Conservation (phyloP, 352 stramenopile genomes). For the Phytophthora litchii region DNA sequence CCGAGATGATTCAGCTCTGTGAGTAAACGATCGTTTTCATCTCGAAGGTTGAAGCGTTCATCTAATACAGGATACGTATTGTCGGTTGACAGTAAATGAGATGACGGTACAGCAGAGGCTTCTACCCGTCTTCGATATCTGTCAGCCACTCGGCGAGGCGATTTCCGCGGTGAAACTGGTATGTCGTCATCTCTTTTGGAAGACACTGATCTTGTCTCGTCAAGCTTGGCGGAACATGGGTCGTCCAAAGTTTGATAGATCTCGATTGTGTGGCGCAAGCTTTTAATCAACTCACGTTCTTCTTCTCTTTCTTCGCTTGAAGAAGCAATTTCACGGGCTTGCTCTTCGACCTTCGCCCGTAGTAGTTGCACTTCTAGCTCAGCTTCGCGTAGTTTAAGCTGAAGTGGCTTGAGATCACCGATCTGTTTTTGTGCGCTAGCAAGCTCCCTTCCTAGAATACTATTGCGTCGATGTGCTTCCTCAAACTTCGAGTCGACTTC, state of each 20-base stretch:
- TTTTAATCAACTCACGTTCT: conserved; percentile 63
- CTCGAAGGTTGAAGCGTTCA: conserved; percentile 47
- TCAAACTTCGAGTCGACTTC: conserved; percentile 57
- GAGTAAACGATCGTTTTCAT: conserved; percentile 57
- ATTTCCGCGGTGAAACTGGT: conserved; percentile 23
- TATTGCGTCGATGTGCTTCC: conserved; percentile 50
- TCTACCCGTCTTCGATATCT: conserved; percentile 34
- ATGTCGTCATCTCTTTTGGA: conserved; percentile 24
- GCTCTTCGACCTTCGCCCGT: conserved; percentile 28
- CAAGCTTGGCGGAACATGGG: conserved; percentile 32
- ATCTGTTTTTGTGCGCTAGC: conserved; percentile 61
- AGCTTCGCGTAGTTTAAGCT: conserved; percentile 41
- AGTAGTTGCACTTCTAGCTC: conserved; percentile 43
- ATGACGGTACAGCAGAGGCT: conserved; percentile 7
- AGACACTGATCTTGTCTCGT: conserved; percentile 14
- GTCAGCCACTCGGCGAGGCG: conserved; percentile 18
- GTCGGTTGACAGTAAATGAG: conserved; percentile 9
- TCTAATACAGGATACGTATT: conserved; percentile 24
- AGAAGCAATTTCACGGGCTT: conserved; percentile 34
- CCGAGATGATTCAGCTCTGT: conserved; percentile 46
- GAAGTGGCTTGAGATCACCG: conserved; percentile 52
- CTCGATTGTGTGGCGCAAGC: conserved; percentile 58
- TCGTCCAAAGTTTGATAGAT: conserved; percentile 69
- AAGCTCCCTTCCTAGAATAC: conserved; percentile 52
- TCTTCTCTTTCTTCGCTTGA: conserved; percentile 45